Evolutionary conservation across 148 eudicot genomes (phyloP), one percentile per base, ranked within the genome.

Genomic region (Diospyros kaki): DNA sequence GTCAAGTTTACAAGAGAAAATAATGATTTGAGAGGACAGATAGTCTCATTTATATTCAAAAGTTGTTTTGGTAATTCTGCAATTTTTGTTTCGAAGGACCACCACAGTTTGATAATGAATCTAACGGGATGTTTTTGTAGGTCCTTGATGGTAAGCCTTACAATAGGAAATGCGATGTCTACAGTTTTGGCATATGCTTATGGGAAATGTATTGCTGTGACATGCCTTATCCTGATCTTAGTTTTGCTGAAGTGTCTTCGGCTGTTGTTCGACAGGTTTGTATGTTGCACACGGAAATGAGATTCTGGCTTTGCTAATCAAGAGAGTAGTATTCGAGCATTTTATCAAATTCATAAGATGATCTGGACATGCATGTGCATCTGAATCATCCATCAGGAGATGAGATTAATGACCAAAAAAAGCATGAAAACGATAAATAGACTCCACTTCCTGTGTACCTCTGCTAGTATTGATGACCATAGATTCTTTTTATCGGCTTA

Each of bases 81-180:
- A 55, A 2, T 2, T 55, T 55, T 13, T 3, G 15, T 8, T 8
- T 55, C 58, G 3, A 3, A 8, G 11, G 58, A 8, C 11, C 58
- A 9, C 15, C 3, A 8, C 3, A 59, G 14, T 18, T 59, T 1
- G 4, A 3, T 9, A 5, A 15, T 17, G 7, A 59, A 17, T 10
- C 14, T 62, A 5, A 5, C 13, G 14, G 2, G 40, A 17, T 2
- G 14, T 12, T 55, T 1, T 38, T 9, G 66, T 8, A 63, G 59
- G 59, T 69, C 2, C 59, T 69, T 28, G 7, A 69, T 52, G 72
- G 72, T 5, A 69, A 51, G 14, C 72, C 72, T 6, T 69, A 69
- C 15, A 69, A 51, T 18, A 28, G 72, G 72, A 69, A 69, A 52
- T 51, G 72, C n/a, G 72, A 69, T 69, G 72, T 69, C 15, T 69